Base-by-base conservation (phyloP, 2,329 filamentous ascomycete species). In the Pseudogymnoascus destructans region DNA sequence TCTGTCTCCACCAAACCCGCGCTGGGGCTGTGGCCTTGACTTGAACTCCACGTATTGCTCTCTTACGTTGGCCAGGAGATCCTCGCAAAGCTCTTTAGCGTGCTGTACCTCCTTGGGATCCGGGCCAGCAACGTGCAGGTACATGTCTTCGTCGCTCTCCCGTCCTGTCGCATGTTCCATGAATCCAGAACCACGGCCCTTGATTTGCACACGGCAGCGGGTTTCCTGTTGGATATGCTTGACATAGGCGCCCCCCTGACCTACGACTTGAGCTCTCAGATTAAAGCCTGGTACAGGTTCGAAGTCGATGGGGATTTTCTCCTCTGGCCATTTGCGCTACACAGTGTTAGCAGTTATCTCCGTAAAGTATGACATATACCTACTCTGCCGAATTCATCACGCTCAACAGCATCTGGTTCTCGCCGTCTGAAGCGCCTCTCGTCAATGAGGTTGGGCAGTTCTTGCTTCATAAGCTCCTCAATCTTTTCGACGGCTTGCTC, bases 141-240 rank as follows among this genome's bases (percentile, higher is more conserved):
- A 97, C 90, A 98, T 97, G 2, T 89, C 82, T 70, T 97, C 92
- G 54, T 98, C 92, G 64, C 89, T 95, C 73, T 98, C 93, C 40
- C 77, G 81, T 63, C 88, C 87, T n/a, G 90, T 95, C 30, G 86
- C 82, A 52, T 86, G 83, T 70, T 98, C 93, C 68, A 95, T 84
- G 70, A 95, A 98, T 11, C 93, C 93, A 57, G 91, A 97, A 36
- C 91, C 91, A 63, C 88, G 89, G 15, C 93, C 93, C 71, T 98
- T 98, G 74, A 98, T 98, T 71, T 98, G 93, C 23, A 98, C 93
- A 65, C 92, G 88, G 71, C 93, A 97, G 62, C 88, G 81, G 11
- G 93, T 97, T 72, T 95, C 90, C 69, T 91, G 85, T 73, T 97
- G 93, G 64, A 98, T 97, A 69, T 96, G 92, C 73, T 98, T 98